Evolutionary conservation across 495 filamentous ascomycete genomes (phyloP), one percentile per base, ranked within the genome.

Genomic region (Xylaria nigripes): DNA sequence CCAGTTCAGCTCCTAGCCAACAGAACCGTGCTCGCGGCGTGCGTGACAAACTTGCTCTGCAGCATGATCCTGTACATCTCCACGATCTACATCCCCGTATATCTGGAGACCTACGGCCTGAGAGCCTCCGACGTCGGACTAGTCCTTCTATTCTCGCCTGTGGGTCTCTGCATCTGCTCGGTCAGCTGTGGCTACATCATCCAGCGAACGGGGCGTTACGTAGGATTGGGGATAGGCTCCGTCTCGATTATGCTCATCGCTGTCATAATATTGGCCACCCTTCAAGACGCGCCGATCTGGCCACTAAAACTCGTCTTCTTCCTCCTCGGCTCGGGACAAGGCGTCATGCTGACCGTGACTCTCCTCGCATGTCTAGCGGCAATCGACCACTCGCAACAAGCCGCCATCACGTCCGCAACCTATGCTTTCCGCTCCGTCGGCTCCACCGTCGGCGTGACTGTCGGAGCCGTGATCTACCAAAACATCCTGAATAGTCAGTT

Each of bases 361-460:
- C 72, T 95, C 27, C 76, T 95, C 10, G 85, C 87, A 0, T 81
- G 89, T 44, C 87, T 96, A 27, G 81, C 86, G 4, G 83, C 89
- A 0, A 89, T 95, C 24, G 84, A 86, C 44, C 88, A 91, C 65
- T 72, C 84, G 6, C 76, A 92, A 51, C 91, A 95, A 62, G 90
- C 91, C 6, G 85, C 93, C 32, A 81, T 90, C 54, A 95, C 90
- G 2, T 89, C 86, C 0, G 85, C 87, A 2, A 89, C 83, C 0
- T 95, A 89, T 59, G 85, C 86, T 2, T 91, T 90, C 67, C 82
- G 87, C 29, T 85, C 84, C 13, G 89, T 90, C 0, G 91, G 91
- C 7, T 82, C 82, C 25, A 90, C 88, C 0, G 82, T 96, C 38
- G 91, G 91, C 19, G 81, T 95, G 56, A 87, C 89, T 0, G 69